Evolutionary conservation across 345 rosid genomes (phyloP).

Genomic region (Trapa bicornis): DNA sequence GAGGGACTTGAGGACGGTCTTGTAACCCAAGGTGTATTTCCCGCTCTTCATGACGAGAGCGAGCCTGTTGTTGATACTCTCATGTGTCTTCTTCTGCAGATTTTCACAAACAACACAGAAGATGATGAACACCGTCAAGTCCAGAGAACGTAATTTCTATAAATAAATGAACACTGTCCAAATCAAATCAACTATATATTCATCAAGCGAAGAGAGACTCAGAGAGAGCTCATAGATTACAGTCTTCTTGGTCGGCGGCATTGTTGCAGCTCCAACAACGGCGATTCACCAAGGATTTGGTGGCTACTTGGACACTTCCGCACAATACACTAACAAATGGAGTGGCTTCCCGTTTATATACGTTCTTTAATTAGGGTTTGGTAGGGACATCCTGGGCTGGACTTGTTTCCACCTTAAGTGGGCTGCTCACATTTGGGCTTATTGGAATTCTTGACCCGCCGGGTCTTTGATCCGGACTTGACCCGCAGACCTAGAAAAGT

Average conservation of each 20-base stretch:
- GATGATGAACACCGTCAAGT: neutral
- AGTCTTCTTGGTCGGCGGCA: slow-evolving; percentile 22
- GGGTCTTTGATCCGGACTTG: too few species aligned
- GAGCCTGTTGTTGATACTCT: slow-evolving; percentile 29
- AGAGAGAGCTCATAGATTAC: slow-evolving; percentile 6
- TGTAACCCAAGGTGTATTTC: slow-evolving; percentile 23
- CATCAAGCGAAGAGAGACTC: neutral
- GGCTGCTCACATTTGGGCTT: too few species aligned
- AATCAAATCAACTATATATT: neutral
- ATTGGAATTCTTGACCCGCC: too few species aligned
- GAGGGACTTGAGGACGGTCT: slow-evolving; percentile 26
- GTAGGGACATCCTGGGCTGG: neutral
- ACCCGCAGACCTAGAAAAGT: too few species aligned
- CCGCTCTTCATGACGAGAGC: slow-evolving; percentile 37
- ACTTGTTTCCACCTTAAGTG: too few species aligned
- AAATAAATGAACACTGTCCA: neutral
- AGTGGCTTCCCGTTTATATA: neutral
- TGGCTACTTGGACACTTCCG: too few species aligned
- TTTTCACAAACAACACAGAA: neutral
- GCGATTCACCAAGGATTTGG: too few species aligned
- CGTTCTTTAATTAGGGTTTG: neutral
- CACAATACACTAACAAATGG: neutral
- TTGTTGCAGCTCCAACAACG: neutral
- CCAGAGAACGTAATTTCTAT: neutral
- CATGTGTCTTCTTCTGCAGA: slow-evolving; percentile 32